Evolutionary conservation across 1,284 basidiomycete genomes (phyloP).

Genomic region (Malassezia globosa): DNA sequence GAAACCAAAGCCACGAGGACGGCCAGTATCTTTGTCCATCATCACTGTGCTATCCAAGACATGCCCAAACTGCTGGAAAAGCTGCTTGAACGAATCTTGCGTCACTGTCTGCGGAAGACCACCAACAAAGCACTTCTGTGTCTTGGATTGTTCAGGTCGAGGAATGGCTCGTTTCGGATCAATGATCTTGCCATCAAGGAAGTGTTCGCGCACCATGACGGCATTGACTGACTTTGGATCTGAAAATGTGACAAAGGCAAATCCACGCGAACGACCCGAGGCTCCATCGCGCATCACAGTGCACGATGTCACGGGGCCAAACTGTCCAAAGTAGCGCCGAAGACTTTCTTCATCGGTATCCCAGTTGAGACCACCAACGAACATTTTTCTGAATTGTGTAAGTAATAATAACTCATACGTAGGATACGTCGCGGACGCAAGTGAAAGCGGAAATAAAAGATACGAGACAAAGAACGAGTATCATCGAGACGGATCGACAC

Average conservation of each 20-base stretch:
- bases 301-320: conserved; percentile 78
- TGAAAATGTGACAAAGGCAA: conserved; percentile 84
- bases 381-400: conserved; percentile 78
- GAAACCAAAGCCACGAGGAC: conserved; percentile 96
- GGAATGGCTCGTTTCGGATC: conserved; percentile 98
- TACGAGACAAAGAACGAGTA: no score
- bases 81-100: conserved; percentile 79
- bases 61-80: conserved; percentile 76
- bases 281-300: conserved; percentile 87
- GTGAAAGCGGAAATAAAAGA: no score
- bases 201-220: conserved; percentile 74
- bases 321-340: conserved; percentile 73
- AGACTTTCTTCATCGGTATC: conserved; percentile 90
- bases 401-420: no score
- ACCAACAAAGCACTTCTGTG: conserved; percentile 69
- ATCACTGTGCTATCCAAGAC: conserved; percentile 96
- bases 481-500: no score
- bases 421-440: no score
- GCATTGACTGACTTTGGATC: conserved; percentile 74
- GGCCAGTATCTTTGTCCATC: conserved; percentile 89
- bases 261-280: conserved; percentile 76
- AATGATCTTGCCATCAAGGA: conserved; percentile 88
- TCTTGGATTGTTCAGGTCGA: conserved; percentile 49
- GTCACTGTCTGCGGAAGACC: conserved; percentile 83
- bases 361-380: conserved; percentile 91